Evolutionary conservation across 345 rosid genomes (phyloP).

Genomic region (Populus tremula): DNA sequence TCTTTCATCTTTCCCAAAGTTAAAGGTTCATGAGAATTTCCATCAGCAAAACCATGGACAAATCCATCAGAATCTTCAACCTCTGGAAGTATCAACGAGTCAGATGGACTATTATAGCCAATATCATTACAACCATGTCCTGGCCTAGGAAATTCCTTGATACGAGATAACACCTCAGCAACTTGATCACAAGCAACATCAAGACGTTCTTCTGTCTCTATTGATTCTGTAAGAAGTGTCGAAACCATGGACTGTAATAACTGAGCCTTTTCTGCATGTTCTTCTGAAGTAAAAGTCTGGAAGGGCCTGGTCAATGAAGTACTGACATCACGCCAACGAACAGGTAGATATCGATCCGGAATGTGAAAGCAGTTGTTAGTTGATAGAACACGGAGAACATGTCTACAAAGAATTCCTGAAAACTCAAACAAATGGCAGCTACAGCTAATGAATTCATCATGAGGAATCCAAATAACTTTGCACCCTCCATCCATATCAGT

Average conservation of each 20-base stretch:
- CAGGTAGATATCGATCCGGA: conserved; percentile 45
- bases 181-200: conserved; percentile 52
- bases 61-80: conserved; percentile 52
- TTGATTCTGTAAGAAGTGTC: conserved; percentile 40
- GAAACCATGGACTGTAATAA: conserved; percentile 49
- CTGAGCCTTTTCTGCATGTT: conserved; percentile 35
- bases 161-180: conserved; percentile 31
- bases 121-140: conserved; percentile 26
- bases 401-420: conserved; percentile 58
- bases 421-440: conserved; percentile 52
- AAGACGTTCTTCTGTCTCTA: conserved; percentile 47
- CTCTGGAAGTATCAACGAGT: conserved; percentile 42
- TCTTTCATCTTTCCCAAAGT: conserved; percentile 43
- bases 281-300: conserved; percentile 23
- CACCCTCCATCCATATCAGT: conserved; percentile 41
- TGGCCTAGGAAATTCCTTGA: conserved; percentile 42
- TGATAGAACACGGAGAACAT: conserved; percentile 53
- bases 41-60: conserved; percentile 35
- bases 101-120: conserved; percentile 37
- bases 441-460: conserved; percentile 48
- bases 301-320: conserved; percentile 15
- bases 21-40: conserved; percentile 31
- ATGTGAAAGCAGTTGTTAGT: conserved; percentile 55
- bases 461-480: conserved; percentile 50
- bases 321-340: conserved; percentile 33